phyloP scores from a whole-genome alignment of 495 filamentous ascomycete species.

The Recurvomyces mirabilis region DNA sequence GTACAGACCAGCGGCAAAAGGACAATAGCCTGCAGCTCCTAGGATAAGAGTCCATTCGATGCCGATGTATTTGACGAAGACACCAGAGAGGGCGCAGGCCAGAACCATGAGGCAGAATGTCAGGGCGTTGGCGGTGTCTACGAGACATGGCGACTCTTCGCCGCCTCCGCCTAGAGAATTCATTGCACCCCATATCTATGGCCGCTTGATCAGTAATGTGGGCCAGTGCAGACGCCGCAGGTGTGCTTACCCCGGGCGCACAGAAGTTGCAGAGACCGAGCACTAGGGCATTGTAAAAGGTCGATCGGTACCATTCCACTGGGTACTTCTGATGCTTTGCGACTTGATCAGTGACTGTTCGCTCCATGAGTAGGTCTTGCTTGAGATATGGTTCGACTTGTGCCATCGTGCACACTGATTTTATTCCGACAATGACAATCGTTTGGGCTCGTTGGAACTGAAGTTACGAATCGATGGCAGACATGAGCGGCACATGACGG shows the following conservation, averaged over 20 bases:
- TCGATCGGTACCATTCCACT: conserved; percentile 54
- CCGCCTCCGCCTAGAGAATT: conserved; percentile 59
- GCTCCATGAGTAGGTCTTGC: background rate
- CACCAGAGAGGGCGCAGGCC: conserved; percentile 45
- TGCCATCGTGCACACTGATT: conserved; percentile 10
- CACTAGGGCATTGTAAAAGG: conserved; percentile 52
- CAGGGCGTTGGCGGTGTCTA: conserved; percentile 58
- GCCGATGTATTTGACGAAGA: conserved; percentile 46
- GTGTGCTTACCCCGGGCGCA: conserved; percentile 51
- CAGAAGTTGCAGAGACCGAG: conserved; percentile 53
- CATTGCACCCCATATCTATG: conserved; percentile 63
- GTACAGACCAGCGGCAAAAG: conserved; percentile 55
- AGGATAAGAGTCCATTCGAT: conserved; percentile 54
- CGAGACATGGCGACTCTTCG: conserved; percentile 48
- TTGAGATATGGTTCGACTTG: background rate
- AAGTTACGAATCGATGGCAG: background rate
- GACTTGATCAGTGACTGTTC: background rate
- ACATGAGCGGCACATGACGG: too few relatives aligned
- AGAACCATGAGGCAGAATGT: conserved; percentile 58
- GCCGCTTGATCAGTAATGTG: too few relatives aligned
- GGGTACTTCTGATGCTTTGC: background rate
- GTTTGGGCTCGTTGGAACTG: background rate
- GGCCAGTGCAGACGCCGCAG: too few relatives aligned
- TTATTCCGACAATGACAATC: too few relatives aligned
- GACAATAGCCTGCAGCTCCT: conserved; percentile 55